Base-by-base conservation (phyloP, 1,139 yeast genomes). In the Blastobotrys petasosporus region DNA sequence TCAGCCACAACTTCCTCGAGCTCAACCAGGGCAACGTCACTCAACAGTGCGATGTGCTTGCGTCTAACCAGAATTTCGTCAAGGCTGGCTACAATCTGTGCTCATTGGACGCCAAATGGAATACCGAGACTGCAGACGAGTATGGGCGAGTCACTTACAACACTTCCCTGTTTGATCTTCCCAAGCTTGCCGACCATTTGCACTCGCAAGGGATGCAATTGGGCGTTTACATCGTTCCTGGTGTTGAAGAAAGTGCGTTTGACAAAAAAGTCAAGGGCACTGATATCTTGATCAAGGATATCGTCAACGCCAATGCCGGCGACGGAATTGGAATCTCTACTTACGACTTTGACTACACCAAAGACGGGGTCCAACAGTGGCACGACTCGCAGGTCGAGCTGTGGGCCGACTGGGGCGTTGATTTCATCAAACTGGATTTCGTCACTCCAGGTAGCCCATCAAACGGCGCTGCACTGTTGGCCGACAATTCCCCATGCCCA, bases 91-190 rank as follows among this genome's bases (percentile, higher is more conserved):
- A 44, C 23, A 45, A 46, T 3, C 11, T 23, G 11, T 46, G 49
- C 39, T 44, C 47, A 23, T 16, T 46, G 30, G 49, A 46, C 35
- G 47, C 49, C 16, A 47, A 44, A 9, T 46, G 49, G 49, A 39
- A 31, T 34, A 32, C 41, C 10, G 31, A 32, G 30, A 36, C 20
- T 8, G 43, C 45, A 8, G 49, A 46, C 16, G 41, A 46, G 29
- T 13, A 33, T 15, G 49, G 49, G 13, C 35, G 47, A n/a, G 35
- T 46, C 12, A 16, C 28, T 11, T 46, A 42, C 41, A 46, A 46
- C 34, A 30, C 20, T 17, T 30, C 36, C 7, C 16, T 11, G n/a
- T 44, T 33, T 23, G 28, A 46, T 32, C 29, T 46, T 16, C 49
- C 49, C 2, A 41, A 33, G 33, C 17, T 44, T 6, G 47, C 43